These are phyloP conservation scores for Trametes maxima DNA, from an alignment of 768 basidiomycete genomes.

Conservation along the genomic window DNA sequence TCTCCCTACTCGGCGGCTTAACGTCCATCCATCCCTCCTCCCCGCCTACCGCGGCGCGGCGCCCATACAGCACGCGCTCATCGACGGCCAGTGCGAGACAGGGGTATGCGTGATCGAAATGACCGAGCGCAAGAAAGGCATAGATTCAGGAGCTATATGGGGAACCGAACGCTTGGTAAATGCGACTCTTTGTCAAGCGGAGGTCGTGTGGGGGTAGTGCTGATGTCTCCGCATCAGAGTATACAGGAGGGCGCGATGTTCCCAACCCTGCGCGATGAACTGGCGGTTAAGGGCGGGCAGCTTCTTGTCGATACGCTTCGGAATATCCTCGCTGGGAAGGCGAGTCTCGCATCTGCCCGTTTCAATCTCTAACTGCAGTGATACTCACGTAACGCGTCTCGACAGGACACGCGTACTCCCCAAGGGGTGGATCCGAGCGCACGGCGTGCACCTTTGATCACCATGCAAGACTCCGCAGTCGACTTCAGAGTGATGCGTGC, in stretches of 20 bases:
- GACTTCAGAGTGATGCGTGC: slow-evolving; percentile 64
- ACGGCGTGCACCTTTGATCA: slow-evolving; percentile 63
- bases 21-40: slow-evolving; percentile 88
- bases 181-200: background rate
- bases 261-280: slow-evolving; percentile 50
- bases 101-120: slow-evolving; percentile 85
- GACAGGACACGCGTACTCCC: slow-evolving; percentile 44
- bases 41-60: slow-evolving; percentile 89
- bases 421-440: slow-evolving; percentile 46
- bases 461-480: slow-evolving; percentile 50
- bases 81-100: slow-evolving; percentile 65
- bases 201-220: background rate
- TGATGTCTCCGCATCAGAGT: slow-evolving; percentile 40
- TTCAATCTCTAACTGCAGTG: background rate
- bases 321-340: slow-evolving; percentile 53
- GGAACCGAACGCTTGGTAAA: slow-evolving; percentile 56
- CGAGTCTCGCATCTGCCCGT: background rate
- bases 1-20: slow-evolving; percentile 59
- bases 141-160: slow-evolving; percentile 81
- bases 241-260: slow-evolving; percentile 58
- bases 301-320: slow-evolving; percentile 73
- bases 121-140: slow-evolving; percentile 65
- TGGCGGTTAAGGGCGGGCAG: slow-evolving; percentile 67
- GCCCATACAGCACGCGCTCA: slow-evolving; percentile 82
- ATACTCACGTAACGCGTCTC: background rate